These are phyloP conservation scores for Rhododendron mucronatum DNA, from an alignment of 148 eudicot species.

Conservation along the genomic window DNA sequence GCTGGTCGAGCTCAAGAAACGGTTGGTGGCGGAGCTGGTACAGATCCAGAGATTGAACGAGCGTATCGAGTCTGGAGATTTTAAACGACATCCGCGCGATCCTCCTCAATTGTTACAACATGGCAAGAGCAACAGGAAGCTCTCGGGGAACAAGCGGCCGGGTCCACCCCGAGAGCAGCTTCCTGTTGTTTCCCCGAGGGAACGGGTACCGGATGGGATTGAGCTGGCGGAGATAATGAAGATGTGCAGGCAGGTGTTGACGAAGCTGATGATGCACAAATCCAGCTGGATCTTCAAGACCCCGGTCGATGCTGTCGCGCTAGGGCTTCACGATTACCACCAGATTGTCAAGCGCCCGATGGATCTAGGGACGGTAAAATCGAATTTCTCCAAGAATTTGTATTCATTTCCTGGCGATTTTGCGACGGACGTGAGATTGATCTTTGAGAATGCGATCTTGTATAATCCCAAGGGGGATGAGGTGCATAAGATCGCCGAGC, in stretches of 20 bases:
- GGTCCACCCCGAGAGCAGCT: neutral
- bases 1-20: conserved; percentile 30
- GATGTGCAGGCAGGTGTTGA: conserved; percentile 35
- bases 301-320: conserved; percentile 40
- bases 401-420: conserved; percentile 51
- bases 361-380: conserved; percentile 58
- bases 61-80: conserved; percentile 36
- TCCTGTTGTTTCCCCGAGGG: conserved; percentile 14
- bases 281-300: conserved; percentile 35
- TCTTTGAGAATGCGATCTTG: conserved; percentile 63
- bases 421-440: conserved; percentile 63
- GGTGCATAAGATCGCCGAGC: conserved; percentile 52
- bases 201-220: neutral
- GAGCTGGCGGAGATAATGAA: conserved; percentile 32
- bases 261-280: conserved; percentile 45
- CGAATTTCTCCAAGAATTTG: conserved; percentile 28
- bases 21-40: conserved; percentile 31
- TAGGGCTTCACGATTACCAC: conserved; percentile 57
- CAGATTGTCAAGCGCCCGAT: conserved; percentile 46
- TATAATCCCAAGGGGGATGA: conserved; percentile 75
- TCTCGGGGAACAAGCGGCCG: conserved; percentile 30
- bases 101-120: conserved; percentile 10
- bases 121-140: conserved; percentile 22
- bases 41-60: conserved; percentile 34
- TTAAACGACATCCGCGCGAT: conserved; percentile 1